Percentiles rank a stretch among this genome's conserved stretches.
These are phyloP conservation scores for Fusarium odoratissimum DNA, from an alignment of 2,329 filamentous ascomycete genomes.

Conservation along the genomic window DNA sequence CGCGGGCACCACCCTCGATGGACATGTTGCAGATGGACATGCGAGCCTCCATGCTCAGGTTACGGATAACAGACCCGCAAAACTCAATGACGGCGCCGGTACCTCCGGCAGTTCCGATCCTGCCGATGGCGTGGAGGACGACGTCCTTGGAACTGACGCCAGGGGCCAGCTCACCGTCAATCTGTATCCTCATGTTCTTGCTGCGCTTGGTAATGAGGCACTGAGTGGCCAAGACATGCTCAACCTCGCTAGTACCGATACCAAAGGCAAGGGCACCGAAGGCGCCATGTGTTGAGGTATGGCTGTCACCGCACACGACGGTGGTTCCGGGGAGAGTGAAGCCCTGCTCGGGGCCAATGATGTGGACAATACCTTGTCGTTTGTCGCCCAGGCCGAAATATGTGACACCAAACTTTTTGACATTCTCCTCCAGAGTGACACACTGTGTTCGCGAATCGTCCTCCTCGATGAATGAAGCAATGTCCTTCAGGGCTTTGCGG, in stretches of 20 bases:
- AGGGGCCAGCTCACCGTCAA: slow-evolving; percentile 88
- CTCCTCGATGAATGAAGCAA: slow-evolving; percentile 93
- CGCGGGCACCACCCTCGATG: slow-evolving; percentile 93
- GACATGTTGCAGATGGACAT: slow-evolving; percentile 99
- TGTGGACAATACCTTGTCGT: slow-evolving; percentile 97
- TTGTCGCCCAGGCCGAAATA: slow-evolving; percentile 98
- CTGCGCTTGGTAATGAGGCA: slow-evolving; percentile 93
- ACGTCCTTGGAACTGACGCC: slow-evolving; percentile 98
- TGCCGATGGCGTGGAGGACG: slow-evolving; percentile 90
- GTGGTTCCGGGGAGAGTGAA: slow-evolving; percentile 98
- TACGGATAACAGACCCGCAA: slow-evolving; percentile 91
- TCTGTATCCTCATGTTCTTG: slow-evolving; percentile 98
- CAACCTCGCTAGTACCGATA: slow-evolving; percentile 97
- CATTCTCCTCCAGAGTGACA: slow-evolving; percentile 95
- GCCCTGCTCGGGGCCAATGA: slow-evolving; percentile 97
- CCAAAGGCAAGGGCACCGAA: slow-evolving; percentile 96
- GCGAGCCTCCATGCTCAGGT: slow-evolving; percentile 92
- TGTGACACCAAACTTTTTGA: slow-evolving; percentile 94
- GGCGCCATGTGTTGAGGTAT: slow-evolving; percentile 97
- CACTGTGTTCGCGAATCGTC: slow-evolving; percentile 94
- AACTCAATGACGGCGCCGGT: slow-evolving; percentile 97
- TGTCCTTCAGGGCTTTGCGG: slow-evolving; percentile 92
- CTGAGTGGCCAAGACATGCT: slow-evolving; percentile 97
- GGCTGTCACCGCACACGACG: slow-evolving; percentile 96
- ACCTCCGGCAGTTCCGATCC: slow-evolving; percentile 94